Percentiles rank a stretch among this genome's conserved stretches.
These are phyloP conservation scores for Lipomyces orientalis DNA, from an alignment of 805 yeast genomes.

Conservation along the genomic window DNA sequence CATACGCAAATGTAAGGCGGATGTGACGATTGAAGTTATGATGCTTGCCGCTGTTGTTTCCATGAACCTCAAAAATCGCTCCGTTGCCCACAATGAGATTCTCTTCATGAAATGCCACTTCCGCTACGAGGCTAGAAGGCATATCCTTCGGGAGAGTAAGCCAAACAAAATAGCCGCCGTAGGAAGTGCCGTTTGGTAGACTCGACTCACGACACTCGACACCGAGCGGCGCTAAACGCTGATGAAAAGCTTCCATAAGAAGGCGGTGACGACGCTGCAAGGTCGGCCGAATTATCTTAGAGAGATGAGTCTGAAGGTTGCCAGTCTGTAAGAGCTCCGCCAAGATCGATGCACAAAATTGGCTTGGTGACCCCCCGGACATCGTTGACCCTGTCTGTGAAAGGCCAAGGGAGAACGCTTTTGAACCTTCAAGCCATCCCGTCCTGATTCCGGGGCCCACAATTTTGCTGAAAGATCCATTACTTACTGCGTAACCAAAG, in stretches of 20 bases:
- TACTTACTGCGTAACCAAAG: not conserved
- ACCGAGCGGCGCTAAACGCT: not conserved
- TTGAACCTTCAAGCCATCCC: not conserved
- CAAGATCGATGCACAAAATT: not conserved
- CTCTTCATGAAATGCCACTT: not conserved
- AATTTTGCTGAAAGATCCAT: not conserved
- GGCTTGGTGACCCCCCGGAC: not conserved
- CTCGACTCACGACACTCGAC: not conserved
- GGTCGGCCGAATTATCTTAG: not conserved
- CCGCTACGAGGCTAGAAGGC: not conserved
- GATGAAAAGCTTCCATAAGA: not conserved
- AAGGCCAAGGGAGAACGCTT: not conserved
- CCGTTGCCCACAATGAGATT: not conserved
- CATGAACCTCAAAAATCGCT: not conserved
- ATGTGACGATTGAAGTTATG: not conserved
- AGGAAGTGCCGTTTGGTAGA: not conserved
- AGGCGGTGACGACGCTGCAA: not conserved
- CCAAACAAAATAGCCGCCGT: not conserved
- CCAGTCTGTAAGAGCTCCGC: not conserved
- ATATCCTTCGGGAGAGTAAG: not conserved
- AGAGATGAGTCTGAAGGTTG: not conserved
- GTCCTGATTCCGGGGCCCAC: not conserved
- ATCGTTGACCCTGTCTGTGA: not conserved
- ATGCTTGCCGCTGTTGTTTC: not conserved
- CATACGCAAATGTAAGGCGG: not conserved